Percentiles rank a stretch among this genome's conserved stretches.
These are phyloP conservation scores for Ilyonectria sp. DNA, from an alignment of 2,329 filamentous ascomycete species.

Conservation along the genomic window DNA sequence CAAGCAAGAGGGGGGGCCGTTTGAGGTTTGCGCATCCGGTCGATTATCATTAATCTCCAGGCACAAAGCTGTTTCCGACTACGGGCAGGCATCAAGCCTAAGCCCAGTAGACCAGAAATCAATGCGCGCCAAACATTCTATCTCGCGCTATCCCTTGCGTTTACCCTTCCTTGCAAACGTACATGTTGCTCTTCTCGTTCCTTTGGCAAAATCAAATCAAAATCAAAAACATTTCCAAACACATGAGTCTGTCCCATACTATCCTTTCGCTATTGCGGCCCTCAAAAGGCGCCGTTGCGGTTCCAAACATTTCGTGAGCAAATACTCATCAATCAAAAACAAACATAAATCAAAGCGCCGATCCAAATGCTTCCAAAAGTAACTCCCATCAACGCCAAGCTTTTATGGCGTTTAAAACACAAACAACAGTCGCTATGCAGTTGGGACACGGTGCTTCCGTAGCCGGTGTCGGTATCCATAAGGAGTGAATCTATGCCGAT, in stretches of 20 bases:
- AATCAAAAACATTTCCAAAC: constrained; percentile 23
- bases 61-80: constrained; percentile 22
- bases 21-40: constrained; percentile 16
- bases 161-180: constrained; percentile 26
- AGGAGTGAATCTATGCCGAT: constrained; percentile 63
- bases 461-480: constrained; percentile 56
- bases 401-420: constrained; percentile 44
- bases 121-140: constrained; percentile 33
- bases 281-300: constrained; percentile 32
- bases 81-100: constrained; percentile 17
- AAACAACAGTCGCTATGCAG: constrained; percentile 70
- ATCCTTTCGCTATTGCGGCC: constrained; percentile 27
- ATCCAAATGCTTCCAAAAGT: constrained; percentile 37
- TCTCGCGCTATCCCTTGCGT: constrained; percentile 26
- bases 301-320: constrained; percentile 30
- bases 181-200: constrained; percentile 22
- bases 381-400: constrained; percentile 46
- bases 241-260: constrained; percentile 25
- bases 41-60: constrained; percentile 33
- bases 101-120: constrained; percentile 10
- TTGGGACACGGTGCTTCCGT: constrained; percentile 60
- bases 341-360: constrained; percentile 41
- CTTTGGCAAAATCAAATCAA: constrained; percentile 23
- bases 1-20: neutral
- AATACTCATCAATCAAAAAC: constrained; percentile 30